Percentiles rank a stretch among this genome's conserved stretches.
Evolutionary conservation across 495 filamentous ascomycete species (phyloP).

Genomic region (Neurospora africana): DNA sequence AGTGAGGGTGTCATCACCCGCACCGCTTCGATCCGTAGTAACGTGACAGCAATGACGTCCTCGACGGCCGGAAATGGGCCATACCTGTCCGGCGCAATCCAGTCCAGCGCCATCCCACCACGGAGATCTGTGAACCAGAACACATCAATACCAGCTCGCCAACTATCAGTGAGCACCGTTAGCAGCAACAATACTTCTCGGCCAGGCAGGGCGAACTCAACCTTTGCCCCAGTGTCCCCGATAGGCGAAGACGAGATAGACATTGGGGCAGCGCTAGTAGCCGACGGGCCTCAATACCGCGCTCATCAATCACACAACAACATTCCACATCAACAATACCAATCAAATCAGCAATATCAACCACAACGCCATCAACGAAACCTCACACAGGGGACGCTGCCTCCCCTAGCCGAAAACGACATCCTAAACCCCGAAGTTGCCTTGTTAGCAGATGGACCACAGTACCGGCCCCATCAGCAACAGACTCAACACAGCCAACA

Average conservation of each 20-base stretch:
- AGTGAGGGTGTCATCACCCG: conserved; percentile 27
- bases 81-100: conserved; percentile 5
- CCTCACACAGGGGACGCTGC: background rate
- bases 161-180: background rate
- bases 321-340: background rate
- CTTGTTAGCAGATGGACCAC: background rate
- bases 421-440: conserved; percentile 3
- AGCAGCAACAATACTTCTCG: background rate
- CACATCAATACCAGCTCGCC: background rate
- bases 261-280: conserved; percentile 3
- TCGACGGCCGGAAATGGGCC: background rate
- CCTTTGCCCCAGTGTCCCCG: background rate
- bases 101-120: background rate
- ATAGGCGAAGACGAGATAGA: background rate
- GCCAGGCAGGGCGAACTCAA: background rate
- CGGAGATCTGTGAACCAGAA: conserved; percentile 5
- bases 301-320: background rate
- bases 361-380: background rate
- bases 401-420: background rate
- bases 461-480: background rate
- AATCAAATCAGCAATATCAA: background rate
- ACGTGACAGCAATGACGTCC: conserved; percentile 9
- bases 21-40: conserved; percentile 23
- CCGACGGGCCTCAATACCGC: conserved; percentile 17
- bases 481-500: background rate